Conservation (phyloP, 192 early-diverging fungal genomes). For the Podila clonocystis region DNA sequence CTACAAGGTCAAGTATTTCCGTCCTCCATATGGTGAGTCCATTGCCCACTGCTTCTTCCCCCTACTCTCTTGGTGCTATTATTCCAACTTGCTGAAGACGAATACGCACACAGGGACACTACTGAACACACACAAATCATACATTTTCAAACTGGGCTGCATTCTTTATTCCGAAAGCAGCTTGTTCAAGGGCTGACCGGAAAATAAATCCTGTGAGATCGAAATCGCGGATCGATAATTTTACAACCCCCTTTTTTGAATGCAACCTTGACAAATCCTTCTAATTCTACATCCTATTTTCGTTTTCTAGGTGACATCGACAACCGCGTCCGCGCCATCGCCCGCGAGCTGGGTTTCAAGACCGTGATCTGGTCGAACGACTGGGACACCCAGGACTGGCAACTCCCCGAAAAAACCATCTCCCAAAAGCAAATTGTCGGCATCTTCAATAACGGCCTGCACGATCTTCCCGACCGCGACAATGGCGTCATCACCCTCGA, state of each 20-base stretch:
- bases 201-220: no score
- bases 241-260: no score
- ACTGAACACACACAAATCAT: not conserved
- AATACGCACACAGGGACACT: no score
- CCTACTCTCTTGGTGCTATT: not conserved
- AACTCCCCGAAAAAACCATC: slow-evolving; percentile 40
- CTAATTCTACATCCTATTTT: not conserved
- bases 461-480: slow-evolving; percentile 4
- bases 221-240: slow-evolving; percentile 6
- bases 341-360: slow-evolving; percentile 49
- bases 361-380: slow-evolving; percentile 63
- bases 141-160: not conserved
- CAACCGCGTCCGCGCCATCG: slow-evolving; percentile 39
- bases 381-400: slow-evolving; percentile 66
- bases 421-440: slow-evolving; percentile 20
- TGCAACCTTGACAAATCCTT: not conserved
- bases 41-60: not conserved
- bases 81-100: not conserved
- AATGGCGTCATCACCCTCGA: slow-evolving; percentile 38
- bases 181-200: no score
- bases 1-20: slow-evolving; percentile 56
- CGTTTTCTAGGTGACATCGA: slow-evolving; percentile 21
- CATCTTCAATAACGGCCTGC: slow-evolving; percentile 35
- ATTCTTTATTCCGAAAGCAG: slow-evolving; percentile 26
- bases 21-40: slow-evolving; percentile 46